Evolutionary conservation across 1,284 basidiomycete genomes (phyloP).

Genomic region (Farysia itapuensis): DNA sequence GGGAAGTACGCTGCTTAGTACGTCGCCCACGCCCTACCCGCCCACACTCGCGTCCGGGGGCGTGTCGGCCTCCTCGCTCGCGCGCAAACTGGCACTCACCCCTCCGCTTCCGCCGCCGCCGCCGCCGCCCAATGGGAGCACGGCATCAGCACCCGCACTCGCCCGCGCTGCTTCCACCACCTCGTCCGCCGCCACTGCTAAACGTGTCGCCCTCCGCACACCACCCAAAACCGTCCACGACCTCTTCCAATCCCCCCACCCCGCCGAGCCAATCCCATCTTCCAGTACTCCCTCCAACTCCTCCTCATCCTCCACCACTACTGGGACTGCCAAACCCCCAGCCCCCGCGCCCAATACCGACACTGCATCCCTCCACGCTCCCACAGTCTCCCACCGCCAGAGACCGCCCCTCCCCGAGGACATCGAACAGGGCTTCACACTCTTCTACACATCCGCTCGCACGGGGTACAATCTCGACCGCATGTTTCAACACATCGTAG

Average conservation of each 20-base stretch:
- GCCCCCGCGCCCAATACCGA: too few relatives aligned
- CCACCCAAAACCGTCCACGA: slow-evolving; percentile 34
- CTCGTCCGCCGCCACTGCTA: slow-evolving; percentile 4
- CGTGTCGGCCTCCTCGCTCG: background rate
- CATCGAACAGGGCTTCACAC: slow-evolving; percentile 43
- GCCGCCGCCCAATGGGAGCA: background rate
- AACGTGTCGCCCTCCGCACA: slow-evolving; percentile 1
- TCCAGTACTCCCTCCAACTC: too few relatives aligned
- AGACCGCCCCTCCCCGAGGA: background rate
- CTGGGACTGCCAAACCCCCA: too few relatives aligned
- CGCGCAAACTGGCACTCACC: background rate
- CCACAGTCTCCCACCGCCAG: too few relatives aligned
- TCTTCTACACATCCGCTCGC: slow-evolving; percentile 47
- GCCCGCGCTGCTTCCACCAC: slow-evolving; percentile 7
- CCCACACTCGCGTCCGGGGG: slow-evolving; percentile 1
- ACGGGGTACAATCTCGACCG: slow-evolving; percentile 34
- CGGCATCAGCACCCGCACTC: background rate
- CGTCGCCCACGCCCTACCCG: slow-evolving; percentile 13
- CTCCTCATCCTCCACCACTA: too few relatives aligned
- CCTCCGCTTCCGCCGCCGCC: background rate
- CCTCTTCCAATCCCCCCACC: slow-evolving; percentile 7
- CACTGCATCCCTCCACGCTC: too few relatives aligned
- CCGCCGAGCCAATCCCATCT: background rate
- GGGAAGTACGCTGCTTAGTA: slow-evolving; percentile 36
- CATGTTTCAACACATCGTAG: slow-evolving; percentile 45